phyloP scores from a whole-genome alignment of 2,329 filamentous ascomycete genomes.

The Sporothrix curviconia region DNA sequence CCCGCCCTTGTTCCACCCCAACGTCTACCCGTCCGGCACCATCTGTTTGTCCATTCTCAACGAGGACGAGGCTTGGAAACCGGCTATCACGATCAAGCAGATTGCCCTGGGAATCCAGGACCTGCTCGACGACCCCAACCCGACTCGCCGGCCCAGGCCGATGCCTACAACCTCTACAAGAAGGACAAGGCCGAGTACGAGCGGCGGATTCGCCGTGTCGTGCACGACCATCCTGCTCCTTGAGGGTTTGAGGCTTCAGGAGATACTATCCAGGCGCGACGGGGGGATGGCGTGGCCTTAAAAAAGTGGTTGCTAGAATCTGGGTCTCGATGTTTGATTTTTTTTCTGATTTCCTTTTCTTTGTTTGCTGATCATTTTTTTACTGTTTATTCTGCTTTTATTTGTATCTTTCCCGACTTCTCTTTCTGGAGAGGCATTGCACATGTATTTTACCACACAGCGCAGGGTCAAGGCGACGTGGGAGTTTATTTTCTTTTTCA shows the following conservation, averaged over 20 bases:
- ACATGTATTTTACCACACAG: not conserved
- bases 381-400: not conserved
- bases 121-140: slow-evolving; percentile 91
- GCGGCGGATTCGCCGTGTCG: slow-evolving; percentile 75
- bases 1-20: slow-evolving; percentile 93
- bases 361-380: not conserved
- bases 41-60: slow-evolving; percentile 96
- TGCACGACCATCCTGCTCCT: slow-evolving; percentile 80
- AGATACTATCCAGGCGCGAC: too few species aligned
- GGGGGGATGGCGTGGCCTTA: not conserved
- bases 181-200: slow-evolving; percentile 84
- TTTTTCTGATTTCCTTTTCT: not conserved
- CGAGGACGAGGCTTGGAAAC: slow-evolving; percentile 98
- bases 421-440: not conserved
- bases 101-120: slow-evolving; percentile 95
- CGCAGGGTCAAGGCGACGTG: slow-evolving; percentile 10
- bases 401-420: not conserved
- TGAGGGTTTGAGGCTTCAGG: too few species aligned
- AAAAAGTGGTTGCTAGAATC: too few species aligned
- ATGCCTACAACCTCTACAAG: slow-evolving; percentile 96
- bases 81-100: slow-evolving; percentile 96
- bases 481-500: slow-evolving; percentile 5
- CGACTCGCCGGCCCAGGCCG: slow-evolving; percentile 95
- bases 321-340: not conserved
- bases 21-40: slow-evolving; percentile 96